These are phyloP conservation scores for Suillus tomentosus DNA, from an alignment of 768 basidiomycete species.

Conservation along the genomic window DNA sequence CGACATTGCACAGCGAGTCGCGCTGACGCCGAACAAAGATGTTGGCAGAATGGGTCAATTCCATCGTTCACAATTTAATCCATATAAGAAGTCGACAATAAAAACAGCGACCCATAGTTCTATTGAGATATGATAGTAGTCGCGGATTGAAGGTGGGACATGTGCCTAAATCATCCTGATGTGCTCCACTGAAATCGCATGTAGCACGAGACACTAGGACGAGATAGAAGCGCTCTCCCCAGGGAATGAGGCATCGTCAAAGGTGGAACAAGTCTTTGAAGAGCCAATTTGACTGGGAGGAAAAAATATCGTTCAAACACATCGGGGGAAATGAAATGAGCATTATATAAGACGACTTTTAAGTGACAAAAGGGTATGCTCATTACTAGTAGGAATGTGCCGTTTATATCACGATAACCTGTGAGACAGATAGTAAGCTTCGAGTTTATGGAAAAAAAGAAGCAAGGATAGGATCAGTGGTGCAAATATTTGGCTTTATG, in stretches of 20 bases:
- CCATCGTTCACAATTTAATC: no score
- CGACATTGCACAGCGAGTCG: no score
- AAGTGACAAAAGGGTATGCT: background rate
- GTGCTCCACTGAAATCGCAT: background rate
- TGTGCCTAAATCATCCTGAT: background rate
- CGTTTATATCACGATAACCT: background rate
- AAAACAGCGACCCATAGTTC: no score
- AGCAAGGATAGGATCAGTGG: constrained; percentile 45
- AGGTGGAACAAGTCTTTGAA: constrained; percentile 19
- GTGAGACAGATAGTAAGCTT: background rate
- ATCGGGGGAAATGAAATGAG: background rate
- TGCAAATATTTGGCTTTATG: constrained; percentile 72
- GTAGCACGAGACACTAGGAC: constrained; percentile 5
- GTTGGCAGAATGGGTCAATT: no score
- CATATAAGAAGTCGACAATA: no score
- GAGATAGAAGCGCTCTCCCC: constrained; percentile 26
- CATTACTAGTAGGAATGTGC: background rate
- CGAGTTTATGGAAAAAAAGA: background rate
- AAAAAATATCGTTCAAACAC: background rate
- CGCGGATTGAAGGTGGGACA: background rate
- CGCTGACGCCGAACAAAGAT: no score
- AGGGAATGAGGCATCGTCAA: constrained; percentile 36
- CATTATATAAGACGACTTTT: background rate
- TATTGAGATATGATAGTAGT: no score
- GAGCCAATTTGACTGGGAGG: constrained; percentile 35